Base-by-base conservation (phyloP, 2,329 filamentous ascomycete species). In the Alternaria dauci region DNA sequence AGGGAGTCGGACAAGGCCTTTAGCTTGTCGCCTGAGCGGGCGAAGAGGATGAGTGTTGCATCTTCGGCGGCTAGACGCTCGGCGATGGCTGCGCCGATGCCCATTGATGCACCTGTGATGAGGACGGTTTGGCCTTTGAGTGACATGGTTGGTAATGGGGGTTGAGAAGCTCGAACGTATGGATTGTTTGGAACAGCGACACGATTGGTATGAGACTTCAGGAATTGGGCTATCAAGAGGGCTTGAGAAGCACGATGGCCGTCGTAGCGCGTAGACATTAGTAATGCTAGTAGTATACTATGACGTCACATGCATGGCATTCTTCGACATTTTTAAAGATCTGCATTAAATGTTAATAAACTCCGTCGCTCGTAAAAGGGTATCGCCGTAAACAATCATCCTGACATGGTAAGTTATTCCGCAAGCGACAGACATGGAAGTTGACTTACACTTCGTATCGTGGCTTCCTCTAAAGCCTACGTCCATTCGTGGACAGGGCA, bases 81-180 rank as follows among this genome's bases (percentile, higher is more conserved):
- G 7, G 81, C 80, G 25, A 84, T 83, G 5, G 79, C 75, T 43
- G 78, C 78, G 18, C 82, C 82, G 36, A 84, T 84, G 42, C 82
- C 82, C 80, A 81, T 82, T 2, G 76, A 81, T 23, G 78, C 81
- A n/a, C 79, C 79, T 1, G 77, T 83, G 16, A 74, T 71, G 20
- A 73, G 60, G 12, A 73, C 61, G 6, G 65, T 70, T 39, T 72
- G 61, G 18, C 48, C 59, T 55, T 68, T 65, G 51, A 76, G 68
- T 8, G 71, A 74, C 72, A 76, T 76, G 42, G 16, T 59, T 32
- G 12, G 34, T 47, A 20, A 2, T n/a, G 9, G 9, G 1, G n/a
- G 48, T 53, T 53, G 20, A 12, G 16, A n/a, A 36, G 14, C 5
- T 28, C 8, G 20, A 20, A 9, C 5, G 16, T 8, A 41, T 3